Percentiles rank a stretch among this genome's conserved stretches.
Evolutionary conservation across 768 basidiomycete species (phyloP).

Genomic region (Mycena chlorophos): DNA sequence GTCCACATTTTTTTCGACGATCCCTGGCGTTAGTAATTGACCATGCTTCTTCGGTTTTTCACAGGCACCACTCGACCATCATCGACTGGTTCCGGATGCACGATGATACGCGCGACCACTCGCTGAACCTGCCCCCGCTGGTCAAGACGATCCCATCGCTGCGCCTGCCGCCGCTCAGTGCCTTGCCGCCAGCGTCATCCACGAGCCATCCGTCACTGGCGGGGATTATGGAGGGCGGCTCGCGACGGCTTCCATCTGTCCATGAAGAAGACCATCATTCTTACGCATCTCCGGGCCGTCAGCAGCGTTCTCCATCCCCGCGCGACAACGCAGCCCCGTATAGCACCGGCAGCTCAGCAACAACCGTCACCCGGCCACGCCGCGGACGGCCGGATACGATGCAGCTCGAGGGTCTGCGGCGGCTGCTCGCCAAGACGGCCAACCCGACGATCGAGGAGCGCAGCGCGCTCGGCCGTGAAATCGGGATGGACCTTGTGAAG

Average conservation of each 20-base stretch:
- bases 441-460: conserved; percentile 83
- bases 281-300: not conserved
- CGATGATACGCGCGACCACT: conserved; percentile 66
- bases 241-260: not conserved
- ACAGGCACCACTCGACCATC: conserved; percentile 75
- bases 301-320: conserved; percentile 12
- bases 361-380: conserved; percentile 59
- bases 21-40: conserved; percentile 26
- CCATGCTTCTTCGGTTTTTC: conserved; percentile 32
- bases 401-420: conserved; percentile 75
- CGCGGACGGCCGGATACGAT: conserved; percentile 78
- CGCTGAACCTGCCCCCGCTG: conserved; percentile 31
- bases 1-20: conserved; percentile 20
- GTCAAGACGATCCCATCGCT: conserved; percentile 24
- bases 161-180: conserved; percentile 18
- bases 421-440: conserved; percentile 62
- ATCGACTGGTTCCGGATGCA: conserved; percentile 91
- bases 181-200: conserved; percentile 17
- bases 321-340: conserved; percentile 14
- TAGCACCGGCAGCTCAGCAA: conserved; percentile 24
- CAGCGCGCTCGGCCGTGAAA: conserved; percentile 66
- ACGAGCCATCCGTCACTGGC: conserved; percentile 17
- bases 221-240: not conserved
- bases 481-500: conserved; percentile 85
- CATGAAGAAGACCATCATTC: conserved; percentile 11